Evolutionary conservation across 2,329 filamentous ascomycete genomes (phyloP).

Genomic region (Fusarium miscanthi): DNA sequence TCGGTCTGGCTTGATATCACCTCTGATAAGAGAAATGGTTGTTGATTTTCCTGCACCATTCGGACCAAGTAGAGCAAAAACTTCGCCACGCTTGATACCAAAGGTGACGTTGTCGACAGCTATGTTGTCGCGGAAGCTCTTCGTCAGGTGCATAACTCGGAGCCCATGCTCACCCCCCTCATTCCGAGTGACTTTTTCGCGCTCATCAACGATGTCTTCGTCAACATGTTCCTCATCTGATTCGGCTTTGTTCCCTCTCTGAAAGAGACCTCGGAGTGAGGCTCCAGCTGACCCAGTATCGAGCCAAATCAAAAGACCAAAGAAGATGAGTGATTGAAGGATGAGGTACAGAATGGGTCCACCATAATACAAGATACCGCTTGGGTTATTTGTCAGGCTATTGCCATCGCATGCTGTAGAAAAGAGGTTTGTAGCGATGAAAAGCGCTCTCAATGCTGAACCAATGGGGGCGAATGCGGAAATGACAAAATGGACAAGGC

Average conservation of each 20-base stretch:
- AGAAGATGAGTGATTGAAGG: slow-evolving; percentile 77
- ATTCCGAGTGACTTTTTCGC: slow-evolving; percentile 65
- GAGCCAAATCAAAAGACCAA: slow-evolving; percentile 79
- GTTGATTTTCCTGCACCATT: slow-evolving; percentile 94
- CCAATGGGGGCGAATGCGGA: slow-evolving; percentile 80
- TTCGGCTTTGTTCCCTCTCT: slow-evolving; percentile 45
- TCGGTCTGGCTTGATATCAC: slow-evolving; percentile 80
- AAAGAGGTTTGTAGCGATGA: slow-evolving; percentile 85
- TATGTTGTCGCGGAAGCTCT: slow-evolving; percentile 78
- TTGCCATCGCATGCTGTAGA: slow-evolving; percentile 78
- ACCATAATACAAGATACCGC: slow-evolving; percentile 78
- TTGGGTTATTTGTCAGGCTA: slow-evolving; percentile 74
- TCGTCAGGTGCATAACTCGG: slow-evolving; percentile 82
- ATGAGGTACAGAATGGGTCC: slow-evolving; percentile 87
- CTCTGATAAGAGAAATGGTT: slow-evolving; percentile 87
- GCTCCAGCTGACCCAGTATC: slow-evolving; percentile 78
- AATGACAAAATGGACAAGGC: slow-evolving; percentile 80
- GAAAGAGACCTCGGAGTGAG: slow-evolving; percentile 57
- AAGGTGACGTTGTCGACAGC: slow-evolving; percentile 93
- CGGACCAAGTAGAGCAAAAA: slow-evolving; percentile 89
- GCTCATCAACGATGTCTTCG: slow-evolving; percentile 73
- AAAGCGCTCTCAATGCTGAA: slow-evolving; percentile 78
- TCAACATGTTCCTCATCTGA: slow-evolving; percentile 55
- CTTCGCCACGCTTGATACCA: slow-evolving; percentile 80
- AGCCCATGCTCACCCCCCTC: slow-evolving; percentile 69